These are phyloP conservation scores for Colletotrichum siamense DNA, from an alignment of 2,329 filamentous ascomycete species.

Conservation along the genomic window DNA sequence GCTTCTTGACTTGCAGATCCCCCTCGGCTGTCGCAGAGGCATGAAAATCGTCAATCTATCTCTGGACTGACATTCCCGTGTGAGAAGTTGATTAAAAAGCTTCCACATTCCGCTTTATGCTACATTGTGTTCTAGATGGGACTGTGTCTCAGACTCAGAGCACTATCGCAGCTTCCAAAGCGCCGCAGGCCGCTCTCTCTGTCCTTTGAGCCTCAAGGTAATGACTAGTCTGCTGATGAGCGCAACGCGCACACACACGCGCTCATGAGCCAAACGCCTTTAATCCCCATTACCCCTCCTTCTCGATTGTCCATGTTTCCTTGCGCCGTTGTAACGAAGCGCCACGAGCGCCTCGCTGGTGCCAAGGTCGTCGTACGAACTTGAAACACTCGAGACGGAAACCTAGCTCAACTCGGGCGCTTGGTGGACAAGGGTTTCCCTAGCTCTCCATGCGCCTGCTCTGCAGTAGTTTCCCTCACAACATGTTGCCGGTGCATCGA, in stretches of 20 bases:
- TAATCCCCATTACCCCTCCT: background rate
- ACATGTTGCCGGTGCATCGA: background rate
- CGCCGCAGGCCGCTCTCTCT: background rate
- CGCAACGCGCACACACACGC: background rate
- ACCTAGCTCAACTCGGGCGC: constrained; percentile 7
- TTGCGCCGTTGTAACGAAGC: background rate
- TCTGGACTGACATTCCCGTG: background rate
- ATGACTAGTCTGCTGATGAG: background rate
- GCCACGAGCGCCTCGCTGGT: constrained; percentile 7
- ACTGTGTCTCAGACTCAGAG: background rate
- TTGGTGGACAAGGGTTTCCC: constrained; percentile 10
- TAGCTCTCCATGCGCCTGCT: background rate
- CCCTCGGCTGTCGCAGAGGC: background rate
- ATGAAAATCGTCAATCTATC: background rate
- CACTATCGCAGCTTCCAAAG: background rate
- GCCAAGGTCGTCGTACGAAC: constrained; percentile 17
- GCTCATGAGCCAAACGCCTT: background rate
- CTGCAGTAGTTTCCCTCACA: background rate
- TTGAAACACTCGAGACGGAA: constrained; percentile 13
- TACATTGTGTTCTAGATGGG: background rate
- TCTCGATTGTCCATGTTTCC: background rate
- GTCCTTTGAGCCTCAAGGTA: background rate
- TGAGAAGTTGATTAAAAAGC: background rate
- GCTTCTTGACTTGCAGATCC: background rate
- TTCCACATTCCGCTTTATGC: background rate